Evolutionary conservation across 352 stramenopile genomes (phyloP).

Genomic region (Phytophthora megakarya): DNA sequence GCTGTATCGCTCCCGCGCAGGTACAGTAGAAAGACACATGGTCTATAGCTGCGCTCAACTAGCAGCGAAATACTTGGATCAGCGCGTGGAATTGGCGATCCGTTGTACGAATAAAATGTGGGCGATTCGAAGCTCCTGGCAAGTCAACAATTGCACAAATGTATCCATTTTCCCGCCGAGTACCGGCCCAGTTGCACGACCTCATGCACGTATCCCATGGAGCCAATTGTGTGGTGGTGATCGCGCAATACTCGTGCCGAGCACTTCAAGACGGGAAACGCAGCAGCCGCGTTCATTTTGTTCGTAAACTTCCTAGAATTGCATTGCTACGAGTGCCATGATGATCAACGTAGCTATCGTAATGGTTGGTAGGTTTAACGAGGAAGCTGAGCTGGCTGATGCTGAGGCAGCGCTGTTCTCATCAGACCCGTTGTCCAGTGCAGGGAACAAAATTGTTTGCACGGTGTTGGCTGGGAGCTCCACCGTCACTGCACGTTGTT

Average conservation of each 20-base stretch:
- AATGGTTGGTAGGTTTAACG: not conserved
- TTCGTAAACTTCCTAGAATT: slow-evolving; percentile 7
- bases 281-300: slow-evolving; percentile 7
- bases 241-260: not conserved
- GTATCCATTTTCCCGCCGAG: slow-evolving; percentile 11
- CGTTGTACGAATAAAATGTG: too few species aligned
- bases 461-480: slow-evolving; percentile 37
- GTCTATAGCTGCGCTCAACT: not conserved
- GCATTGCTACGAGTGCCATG: slow-evolving; percentile 6
- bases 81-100: not conserved
- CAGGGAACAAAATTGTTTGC: slow-evolving; percentile 37
- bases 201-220: slow-evolving; percentile 2
- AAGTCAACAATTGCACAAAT: slow-evolving; percentile 19
- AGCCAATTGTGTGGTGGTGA: slow-evolving; percentile 5
- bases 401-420: slow-evolving; percentile 1
- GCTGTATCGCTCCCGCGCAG: not conserved
- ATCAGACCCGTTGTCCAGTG: not conserved
- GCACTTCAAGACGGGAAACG: slow-evolving; percentile 3
- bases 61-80: slow-evolving; percentile 8
- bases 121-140: too few species aligned
- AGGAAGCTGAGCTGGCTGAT: slow-evolving; percentile 5
- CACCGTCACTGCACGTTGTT: slow-evolving; percentile 31
- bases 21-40: not conserved
- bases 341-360: not conserved
- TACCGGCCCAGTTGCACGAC: slow-evolving; percentile 1